phyloP scores from a whole-genome alignment of 495 filamentous ascomycete species.

The Poronia punctata region DNA sequence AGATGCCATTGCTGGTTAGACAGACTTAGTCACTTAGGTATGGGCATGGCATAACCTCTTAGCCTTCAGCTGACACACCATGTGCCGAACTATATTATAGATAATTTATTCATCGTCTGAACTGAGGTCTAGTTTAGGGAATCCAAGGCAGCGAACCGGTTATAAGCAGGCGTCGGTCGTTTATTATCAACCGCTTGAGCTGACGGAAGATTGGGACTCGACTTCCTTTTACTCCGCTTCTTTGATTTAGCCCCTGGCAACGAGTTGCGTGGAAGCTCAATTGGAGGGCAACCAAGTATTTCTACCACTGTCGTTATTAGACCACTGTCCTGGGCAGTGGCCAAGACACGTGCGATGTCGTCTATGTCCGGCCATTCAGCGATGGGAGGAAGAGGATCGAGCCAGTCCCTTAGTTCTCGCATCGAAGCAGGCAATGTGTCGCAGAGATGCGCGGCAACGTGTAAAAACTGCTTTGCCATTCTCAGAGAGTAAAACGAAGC shows the following conservation, averaged over 20 bases:
- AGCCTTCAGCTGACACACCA: no score
- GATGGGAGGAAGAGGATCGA: slow-evolving; percentile 16
- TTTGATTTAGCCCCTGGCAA: background rate
- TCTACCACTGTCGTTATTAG: slow-evolving; percentile 9
- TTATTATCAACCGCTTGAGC: slow-evolving; percentile 4
- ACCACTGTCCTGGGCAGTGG: slow-evolving; percentile 5
- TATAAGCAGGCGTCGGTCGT: slow-evolving; percentile 10
- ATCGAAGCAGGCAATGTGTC: slow-evolving; percentile 8
- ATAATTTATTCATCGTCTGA: no score
- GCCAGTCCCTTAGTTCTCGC: slow-evolving; percentile 10
- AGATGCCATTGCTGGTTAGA: no score
- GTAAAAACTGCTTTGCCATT: slow-evolving; percentile 52
- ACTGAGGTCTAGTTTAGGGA: no score
- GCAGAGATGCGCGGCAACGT: slow-evolving; percentile 18
- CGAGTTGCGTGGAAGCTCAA: background rate
- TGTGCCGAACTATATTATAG: no score
- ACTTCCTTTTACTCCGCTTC: slow-evolving; percentile 6
- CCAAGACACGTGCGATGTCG: slow-evolving; percentile 7
- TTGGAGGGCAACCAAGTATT: slow-evolving; percentile 13
- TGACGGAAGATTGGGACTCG: no score
- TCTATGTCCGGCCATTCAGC: slow-evolving; percentile 23
- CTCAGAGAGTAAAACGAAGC: slow-evolving; percentile 60
- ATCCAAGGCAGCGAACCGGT: slow-evolving; percentile 18
- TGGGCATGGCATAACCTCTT: no score
- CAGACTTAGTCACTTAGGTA: no score